These are phyloP conservation scores for Aspergillus niger DNA, from an alignment of 2,329 filamentous ascomycete genomes.

Conservation along the genomic window DNA sequence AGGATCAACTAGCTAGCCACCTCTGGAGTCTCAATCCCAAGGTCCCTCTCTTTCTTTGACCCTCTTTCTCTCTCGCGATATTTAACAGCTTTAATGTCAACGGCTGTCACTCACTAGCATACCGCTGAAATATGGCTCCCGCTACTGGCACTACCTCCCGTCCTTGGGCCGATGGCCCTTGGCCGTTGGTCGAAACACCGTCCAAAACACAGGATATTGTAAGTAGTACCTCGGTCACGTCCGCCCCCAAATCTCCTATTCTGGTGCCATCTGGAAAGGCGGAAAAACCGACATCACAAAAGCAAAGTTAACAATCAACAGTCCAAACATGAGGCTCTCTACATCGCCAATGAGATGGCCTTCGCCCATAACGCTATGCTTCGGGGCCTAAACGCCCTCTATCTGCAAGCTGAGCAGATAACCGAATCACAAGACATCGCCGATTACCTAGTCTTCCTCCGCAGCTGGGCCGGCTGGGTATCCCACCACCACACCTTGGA, in stretches of 20 bases:
- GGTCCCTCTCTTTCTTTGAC: too few relatives aligned
- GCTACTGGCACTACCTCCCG: not conserved
- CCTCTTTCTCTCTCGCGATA: too few relatives aligned
- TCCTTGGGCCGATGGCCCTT: slow-evolving; percentile 5
- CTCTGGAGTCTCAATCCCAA: too few relatives aligned
- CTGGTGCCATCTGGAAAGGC: too few relatives aligned
- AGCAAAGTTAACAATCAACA: not conserved
- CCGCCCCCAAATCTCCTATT: not conserved
- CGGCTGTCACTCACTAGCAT: too few relatives aligned
- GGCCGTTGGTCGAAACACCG: slow-evolving; percentile 1
- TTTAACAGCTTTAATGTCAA: too few relatives aligned
- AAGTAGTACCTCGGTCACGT: not conserved
- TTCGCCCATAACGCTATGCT: slow-evolving; percentile 8
- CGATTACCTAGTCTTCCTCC: slow-evolving; percentile 7
- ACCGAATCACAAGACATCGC: not conserved
- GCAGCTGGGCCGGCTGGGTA: not conserved
- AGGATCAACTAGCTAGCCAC: too few relatives aligned
- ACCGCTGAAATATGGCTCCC: too few relatives aligned
- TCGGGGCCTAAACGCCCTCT: slow-evolving; percentile 6
- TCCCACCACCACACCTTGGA: slow-evolving; percentile 8
- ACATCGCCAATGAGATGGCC: slow-evolving; percentile 11
- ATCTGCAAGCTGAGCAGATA: not conserved
- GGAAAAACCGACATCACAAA: too few relatives aligned
- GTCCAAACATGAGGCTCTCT: not conserved
- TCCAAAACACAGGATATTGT: slow-evolving; percentile 4